These are phyloP conservation scores for Nannizziopsis arthrosporioides DNA, from an alignment of 2,329 filamentous ascomycete genomes.

Conservation along the genomic window DNA sequence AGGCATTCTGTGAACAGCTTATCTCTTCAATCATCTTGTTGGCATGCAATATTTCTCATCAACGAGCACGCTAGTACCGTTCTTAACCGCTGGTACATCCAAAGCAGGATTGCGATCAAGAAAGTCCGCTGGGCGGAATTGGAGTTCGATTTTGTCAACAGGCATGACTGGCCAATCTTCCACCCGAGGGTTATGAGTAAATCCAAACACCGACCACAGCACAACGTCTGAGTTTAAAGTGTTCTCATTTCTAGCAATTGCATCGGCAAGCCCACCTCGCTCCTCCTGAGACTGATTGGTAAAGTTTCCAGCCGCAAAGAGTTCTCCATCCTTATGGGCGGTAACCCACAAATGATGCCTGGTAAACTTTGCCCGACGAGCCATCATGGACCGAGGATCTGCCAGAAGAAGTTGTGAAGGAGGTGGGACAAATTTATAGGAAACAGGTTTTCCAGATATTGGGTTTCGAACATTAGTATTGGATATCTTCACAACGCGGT, in stretches of 20 bases:
- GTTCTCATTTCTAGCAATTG: constrained; percentile 32
- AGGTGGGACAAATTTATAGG: constrained; percentile 39
- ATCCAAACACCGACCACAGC: constrained; percentile 40
- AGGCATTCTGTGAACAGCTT: no score
- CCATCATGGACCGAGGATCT: constrained; percentile 33
- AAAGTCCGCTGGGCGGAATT: constrained; percentile 40
- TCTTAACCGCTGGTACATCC: constrained; percentile 34
- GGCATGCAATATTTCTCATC: constrained; percentile 1
- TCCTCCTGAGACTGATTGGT: constrained; percentile 38
- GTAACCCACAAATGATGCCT: constrained; percentile 44
- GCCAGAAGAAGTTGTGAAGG: constrained; percentile 41
- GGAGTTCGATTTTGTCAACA: constrained; percentile 38
- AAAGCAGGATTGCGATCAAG: constrained; percentile 40
- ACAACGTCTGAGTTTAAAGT: constrained; percentile 39
- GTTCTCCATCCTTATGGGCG: constrained; percentile 39
- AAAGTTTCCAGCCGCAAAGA: constrained; percentile 40
- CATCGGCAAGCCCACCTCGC: constrained; percentile 36
- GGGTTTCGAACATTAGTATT: constrained; percentile 37
- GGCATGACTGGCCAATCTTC: constrained; percentile 44
- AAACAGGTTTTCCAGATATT: constrained; percentile 34
- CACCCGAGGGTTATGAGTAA: constrained; percentile 42
- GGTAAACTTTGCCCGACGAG: constrained; percentile 39
- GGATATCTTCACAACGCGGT: constrained; percentile 40
- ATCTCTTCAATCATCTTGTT: neutral
- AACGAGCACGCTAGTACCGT: constrained; percentile 19